These are phyloP conservation scores for Colletotrichum lindemuthianum DNA, from an alignment of 2,329 filamentous ascomycete species.

Conservation along the genomic window DNA sequence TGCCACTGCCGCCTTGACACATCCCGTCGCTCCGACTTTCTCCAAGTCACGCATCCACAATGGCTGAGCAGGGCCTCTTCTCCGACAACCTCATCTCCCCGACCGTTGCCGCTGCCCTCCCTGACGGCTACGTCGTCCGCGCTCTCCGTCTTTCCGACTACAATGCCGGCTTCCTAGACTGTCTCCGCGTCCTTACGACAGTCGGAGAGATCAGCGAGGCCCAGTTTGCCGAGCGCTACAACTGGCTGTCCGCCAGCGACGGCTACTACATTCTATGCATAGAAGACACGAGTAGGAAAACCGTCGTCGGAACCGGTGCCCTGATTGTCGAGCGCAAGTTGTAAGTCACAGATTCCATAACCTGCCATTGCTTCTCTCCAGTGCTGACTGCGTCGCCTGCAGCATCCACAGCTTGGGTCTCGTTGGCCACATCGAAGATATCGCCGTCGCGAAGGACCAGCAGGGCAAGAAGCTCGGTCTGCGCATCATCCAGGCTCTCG, in stretches of 20 bases:
- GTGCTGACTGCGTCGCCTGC: conserved; percentile 37
- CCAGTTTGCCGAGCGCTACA: conserved; percentile 81
- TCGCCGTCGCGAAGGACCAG: conserved; percentile 92
- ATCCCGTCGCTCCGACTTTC: background rate
- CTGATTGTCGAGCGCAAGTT: conserved; percentile 95
- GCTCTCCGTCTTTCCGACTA: conserved; percentile 84
- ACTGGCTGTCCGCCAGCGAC: conserved; percentile 79
- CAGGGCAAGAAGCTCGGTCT: conserved; percentile 97
- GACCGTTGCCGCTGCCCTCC: conserved; percentile 76
- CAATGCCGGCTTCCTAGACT: conserved; percentile 85
- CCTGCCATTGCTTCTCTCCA: conserved; percentile 10
- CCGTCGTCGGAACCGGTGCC: conserved; percentile 89
- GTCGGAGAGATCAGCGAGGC: conserved; percentile 86
- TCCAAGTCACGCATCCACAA: conserved; percentile 6
- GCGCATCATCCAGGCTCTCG: conserved; percentile 91
- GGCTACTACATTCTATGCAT: conserved; percentile 91
- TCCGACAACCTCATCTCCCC: conserved; percentile 80
- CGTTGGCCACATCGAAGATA: conserved; percentile 97
- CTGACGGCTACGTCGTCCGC: conserved; percentile 84
- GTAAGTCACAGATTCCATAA: conserved; percentile 58
- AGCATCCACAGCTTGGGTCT: conserved; percentile 83
- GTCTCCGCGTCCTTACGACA: conserved; percentile 88
- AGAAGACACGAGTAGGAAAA: conserved; percentile 70
- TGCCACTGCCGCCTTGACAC: background rate
- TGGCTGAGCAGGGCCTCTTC: conserved; percentile 74